Evolutionary conservation across 78 protist genomes (phyloP).

Genomic region (Bigelowiella natans): DNA sequence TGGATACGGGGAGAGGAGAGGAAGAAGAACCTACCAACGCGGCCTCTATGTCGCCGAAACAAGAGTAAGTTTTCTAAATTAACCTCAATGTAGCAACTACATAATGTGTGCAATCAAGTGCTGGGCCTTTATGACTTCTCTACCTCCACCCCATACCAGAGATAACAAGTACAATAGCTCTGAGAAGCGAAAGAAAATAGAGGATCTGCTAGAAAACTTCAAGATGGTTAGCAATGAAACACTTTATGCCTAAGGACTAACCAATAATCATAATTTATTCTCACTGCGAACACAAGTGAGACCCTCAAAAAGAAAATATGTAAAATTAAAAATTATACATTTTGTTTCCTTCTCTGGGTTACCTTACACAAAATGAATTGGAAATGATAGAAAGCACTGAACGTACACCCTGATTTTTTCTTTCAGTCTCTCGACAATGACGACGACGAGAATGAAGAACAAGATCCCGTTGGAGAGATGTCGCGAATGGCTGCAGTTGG

Average conservation of each 20-base stretch:
- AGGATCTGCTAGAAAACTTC: background rate
- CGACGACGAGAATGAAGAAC: too few species aligned
- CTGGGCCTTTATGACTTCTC: too few species aligned
- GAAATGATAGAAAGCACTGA: too few species aligned
- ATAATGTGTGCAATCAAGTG: too few species aligned
- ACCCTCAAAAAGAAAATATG: background rate
- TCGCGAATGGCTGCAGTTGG: too few species aligned
- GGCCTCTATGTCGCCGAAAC: background rate
- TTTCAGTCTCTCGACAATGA: too few species aligned
- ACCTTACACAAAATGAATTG: too few species aligned
- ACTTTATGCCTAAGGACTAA: background rate
- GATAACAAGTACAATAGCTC: background rate
- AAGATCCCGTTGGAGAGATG: too few species aligned
- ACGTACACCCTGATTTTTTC: too few species aligned
- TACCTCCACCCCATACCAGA: background rate
- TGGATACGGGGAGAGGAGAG: background rate
- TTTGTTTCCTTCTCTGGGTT: background rate
- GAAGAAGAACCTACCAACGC: background rate
- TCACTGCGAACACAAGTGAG: background rate
- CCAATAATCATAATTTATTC: too few species aligned
- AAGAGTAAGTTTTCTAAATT: background rate
- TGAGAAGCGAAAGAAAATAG: background rate
- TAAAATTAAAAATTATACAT: background rate
- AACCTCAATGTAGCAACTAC: background rate
- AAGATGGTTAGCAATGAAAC: background rate